Evolutionary conservation across 169 alveolate species (phyloP).

Genomic region (Babesia ovis): DNA sequence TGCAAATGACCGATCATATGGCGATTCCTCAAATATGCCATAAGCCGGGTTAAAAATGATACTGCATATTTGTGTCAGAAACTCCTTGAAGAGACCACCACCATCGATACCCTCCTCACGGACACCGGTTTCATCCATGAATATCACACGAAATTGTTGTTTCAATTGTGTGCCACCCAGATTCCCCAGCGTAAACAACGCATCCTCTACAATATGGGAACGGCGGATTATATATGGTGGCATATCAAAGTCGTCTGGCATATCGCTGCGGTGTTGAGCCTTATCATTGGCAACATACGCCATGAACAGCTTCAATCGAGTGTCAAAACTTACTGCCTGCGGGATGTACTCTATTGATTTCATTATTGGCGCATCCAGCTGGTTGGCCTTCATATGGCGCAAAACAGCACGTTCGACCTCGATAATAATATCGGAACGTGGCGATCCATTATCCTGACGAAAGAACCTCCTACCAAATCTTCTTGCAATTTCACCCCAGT

Average conservation of each 20-base stretch:
- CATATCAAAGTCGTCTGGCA: conserved; percentile 41
- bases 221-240: conserved; percentile 72
- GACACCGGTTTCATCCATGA: conserved; percentile 85
- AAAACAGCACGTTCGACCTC: conserved; percentile 47
- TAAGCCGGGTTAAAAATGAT: conserved; percentile 84
- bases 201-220: conserved; percentile 80
- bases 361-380: conserved; percentile 14
- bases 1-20: conserved; percentile 65
- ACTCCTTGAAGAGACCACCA: conserved; percentile 97
- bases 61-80: conserved; percentile 85
- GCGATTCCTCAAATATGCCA: conserved; percentile 81
- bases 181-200: conserved; percentile 59
- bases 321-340: conserved; percentile 48
- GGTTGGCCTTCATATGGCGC: conserved; percentile 2
- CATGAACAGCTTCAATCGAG: conserved; percentile 41
- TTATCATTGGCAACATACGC: conserved; percentile 32
- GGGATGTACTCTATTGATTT: conserved; percentile 40
- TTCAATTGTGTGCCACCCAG: conserved; percentile 66
- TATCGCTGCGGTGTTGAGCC: conserved; percentile 36
- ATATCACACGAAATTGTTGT: conserved; percentile 80
- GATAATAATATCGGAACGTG: conserved; percentile 6
- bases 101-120: conserved; percentile 96
- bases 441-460: conserved; percentile 5
- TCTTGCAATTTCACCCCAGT: conserved; percentile 31
- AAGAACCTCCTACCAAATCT: conserved; percentile 41